Evolutionary conservation across 1,284 basidiomycete species (phyloP).

Genomic region (Cryptococcus deneoformans): DNA sequence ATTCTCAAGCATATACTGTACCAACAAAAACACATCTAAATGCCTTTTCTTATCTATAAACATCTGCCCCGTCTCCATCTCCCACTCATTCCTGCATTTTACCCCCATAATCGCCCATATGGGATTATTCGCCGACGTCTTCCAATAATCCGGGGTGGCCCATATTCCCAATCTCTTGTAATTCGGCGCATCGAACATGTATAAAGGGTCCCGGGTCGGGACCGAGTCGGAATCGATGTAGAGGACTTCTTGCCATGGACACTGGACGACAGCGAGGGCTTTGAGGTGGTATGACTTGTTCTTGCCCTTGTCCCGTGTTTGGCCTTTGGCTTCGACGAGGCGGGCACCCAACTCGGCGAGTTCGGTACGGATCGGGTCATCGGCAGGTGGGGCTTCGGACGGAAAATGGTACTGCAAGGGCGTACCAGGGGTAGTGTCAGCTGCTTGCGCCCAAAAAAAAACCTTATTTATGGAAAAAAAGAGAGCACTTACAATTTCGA

Average conservation of each 20-base stretch:
- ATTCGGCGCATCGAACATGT: conserved; percentile 50
- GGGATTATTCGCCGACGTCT: conserved; percentile 49
- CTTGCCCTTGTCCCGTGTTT: conserved; percentile 36
- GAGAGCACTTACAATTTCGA: conserved; percentile 39
- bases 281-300: conserved; percentile 53
- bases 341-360: conserved; percentile 44
- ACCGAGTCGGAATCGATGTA: conserved; percentile 53
- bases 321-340: conserved; percentile 44
- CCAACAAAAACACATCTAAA: conserved; percentile 51
- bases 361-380: conserved; percentile 39
- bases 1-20: conserved; percentile 51
- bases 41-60: conserved; percentile 52
- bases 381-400: conserved; percentile 42
- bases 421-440: too few species aligned
- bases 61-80: conserved; percentile 54
- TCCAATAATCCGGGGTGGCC: conserved; percentile 48
- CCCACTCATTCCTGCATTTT: conserved; percentile 55
- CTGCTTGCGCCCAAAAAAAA: conserved; percentile 8
- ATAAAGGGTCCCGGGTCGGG: conserved; percentile 47
- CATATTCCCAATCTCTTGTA: conserved; percentile 46
- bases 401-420: conserved; percentile 48
- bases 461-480: not conserved
- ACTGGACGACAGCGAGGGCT: conserved; percentile 51
- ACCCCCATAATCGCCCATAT: conserved; percentile 54
- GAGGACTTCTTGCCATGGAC: conserved; percentile 51